Conservation (phyloP, 805 yeast species). For the Schwanniomyces occidentalis region DNA sequence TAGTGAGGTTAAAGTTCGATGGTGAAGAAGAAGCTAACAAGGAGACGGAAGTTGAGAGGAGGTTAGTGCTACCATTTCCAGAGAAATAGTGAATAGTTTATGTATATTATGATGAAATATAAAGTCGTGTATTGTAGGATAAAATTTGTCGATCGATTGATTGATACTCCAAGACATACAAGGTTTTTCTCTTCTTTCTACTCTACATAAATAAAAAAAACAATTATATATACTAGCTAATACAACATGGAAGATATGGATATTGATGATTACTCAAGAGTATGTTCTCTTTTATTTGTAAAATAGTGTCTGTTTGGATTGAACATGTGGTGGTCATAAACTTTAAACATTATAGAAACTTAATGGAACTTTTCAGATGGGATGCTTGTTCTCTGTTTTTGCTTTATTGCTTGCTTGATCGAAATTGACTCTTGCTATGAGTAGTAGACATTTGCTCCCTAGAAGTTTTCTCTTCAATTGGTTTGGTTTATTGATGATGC, state of each 20-base stretch:
- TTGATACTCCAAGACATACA: too few relatives aligned
- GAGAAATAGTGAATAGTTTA: too few relatives aligned
- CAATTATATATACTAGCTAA: conserved; percentile 1
- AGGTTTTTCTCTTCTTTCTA: too few relatives aligned
- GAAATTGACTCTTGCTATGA: not conserved
- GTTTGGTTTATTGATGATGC: not conserved
- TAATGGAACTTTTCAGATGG: too few relatives aligned
- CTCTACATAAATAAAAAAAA: too few relatives aligned
- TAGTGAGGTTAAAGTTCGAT: conserved; percentile 80
- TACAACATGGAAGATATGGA: conserved; percentile 59
- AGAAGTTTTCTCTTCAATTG: too few relatives aligned
- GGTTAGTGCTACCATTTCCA: conserved; percentile 80
- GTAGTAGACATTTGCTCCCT: too few relatives aligned
- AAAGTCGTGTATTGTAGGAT: conserved; percentile 9
- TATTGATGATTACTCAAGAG: conserved; percentile 61
- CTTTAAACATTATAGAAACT: conserved; percentile 2
- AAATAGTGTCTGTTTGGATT: conserved; percentile 1
- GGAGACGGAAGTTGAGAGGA: conserved; percentile 88
- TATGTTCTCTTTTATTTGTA: conserved; percentile 31
- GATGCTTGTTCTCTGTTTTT: conserved; percentile 1
- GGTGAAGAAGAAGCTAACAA: conserved; percentile 97
- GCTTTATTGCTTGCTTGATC: conserved; percentile 3
- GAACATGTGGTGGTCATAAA: conserved; percentile 3
- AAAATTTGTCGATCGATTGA: too few relatives aligned
- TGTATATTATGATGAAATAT: too few relatives aligned